phyloP scores from a whole-genome alignment of 140 eudicot genomes.

The Oenanthe javanica region DNA sequence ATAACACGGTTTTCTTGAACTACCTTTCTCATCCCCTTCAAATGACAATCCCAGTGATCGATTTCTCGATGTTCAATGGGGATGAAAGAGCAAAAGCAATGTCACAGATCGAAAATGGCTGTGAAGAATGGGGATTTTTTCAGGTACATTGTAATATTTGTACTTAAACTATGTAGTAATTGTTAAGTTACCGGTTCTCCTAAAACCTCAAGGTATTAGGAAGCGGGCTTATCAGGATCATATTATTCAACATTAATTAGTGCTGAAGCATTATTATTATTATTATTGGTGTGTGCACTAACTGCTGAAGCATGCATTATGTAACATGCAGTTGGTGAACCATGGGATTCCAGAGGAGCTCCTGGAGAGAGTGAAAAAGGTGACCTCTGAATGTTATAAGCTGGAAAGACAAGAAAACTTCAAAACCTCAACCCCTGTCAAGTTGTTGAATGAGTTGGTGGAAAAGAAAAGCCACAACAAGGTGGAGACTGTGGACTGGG shows the following conservation, averaged over 20 bases:
- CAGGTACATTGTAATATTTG: conserved; percentile 38
- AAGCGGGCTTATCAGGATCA: no score
- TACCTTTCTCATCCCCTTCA: background rate
- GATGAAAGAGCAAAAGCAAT: conserved; percentile 46
- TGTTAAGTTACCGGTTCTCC: no score
- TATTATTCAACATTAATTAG: no score
- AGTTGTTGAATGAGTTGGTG: conserved; percentile 46
- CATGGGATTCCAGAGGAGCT: conserved; percentile 87
- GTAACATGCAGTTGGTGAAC: conserved; percentile 50
- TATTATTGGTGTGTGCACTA: background rate
- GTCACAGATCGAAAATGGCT: conserved; percentile 64
- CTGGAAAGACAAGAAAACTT: conserved; percentile 60
- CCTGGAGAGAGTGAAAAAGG: conserved; percentile 74
- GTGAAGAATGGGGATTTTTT: conserved; percentile 95
- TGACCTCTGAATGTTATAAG: conserved; percentile 59
- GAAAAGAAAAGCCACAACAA: conserved; percentile 37
- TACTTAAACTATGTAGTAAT: no score
- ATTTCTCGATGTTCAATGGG: conserved; percentile 76
- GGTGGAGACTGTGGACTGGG: conserved; percentile 74
- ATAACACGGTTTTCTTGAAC: background rate
- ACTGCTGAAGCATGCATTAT: background rate
- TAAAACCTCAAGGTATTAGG: no score
- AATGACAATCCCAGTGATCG: conserved; percentile 88
- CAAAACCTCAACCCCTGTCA: conserved; percentile 44
- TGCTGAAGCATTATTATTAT: background rate